Evolutionary conservation across 2,329 filamentous ascomycete genomes (phyloP).

Genomic region (Aspergillus thermomutatus): DNA sequence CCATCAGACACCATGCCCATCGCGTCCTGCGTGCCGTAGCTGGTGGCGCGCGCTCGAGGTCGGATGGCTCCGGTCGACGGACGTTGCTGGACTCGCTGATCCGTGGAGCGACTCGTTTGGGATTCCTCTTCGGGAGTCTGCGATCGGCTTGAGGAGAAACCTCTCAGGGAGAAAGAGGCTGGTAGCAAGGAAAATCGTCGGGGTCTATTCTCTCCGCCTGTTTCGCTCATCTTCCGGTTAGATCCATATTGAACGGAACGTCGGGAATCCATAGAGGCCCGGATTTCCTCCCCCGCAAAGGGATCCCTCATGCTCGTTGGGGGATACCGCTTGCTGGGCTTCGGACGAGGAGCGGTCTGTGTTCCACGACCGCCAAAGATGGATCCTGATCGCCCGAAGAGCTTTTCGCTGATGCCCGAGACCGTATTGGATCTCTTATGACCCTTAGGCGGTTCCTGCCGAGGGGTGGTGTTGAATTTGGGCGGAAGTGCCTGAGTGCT

Average conservation of each 20-base stretch:
- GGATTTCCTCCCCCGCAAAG: slow-evolving; percentile 57
- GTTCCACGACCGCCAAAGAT: slow-evolving; percentile 63
- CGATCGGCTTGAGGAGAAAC: slow-evolving; percentile 57
- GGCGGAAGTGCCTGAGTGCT: slow-evolving; percentile 56
- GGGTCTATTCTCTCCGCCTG: slow-evolving; percentile 58
- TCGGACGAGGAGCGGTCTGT: slow-evolving; percentile 41
- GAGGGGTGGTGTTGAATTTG: slow-evolving; percentile 57
- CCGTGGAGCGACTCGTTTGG: slow-evolving; percentile 35
- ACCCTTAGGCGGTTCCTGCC: slow-evolving; percentile 43
- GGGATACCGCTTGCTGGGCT: slow-evolving; percentile 68
- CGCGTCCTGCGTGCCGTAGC: slow-evolving; percentile 31
- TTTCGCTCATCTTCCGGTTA: slow-evolving; percentile 68
- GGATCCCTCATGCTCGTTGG: slow-evolving; percentile 85
- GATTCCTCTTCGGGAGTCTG: slow-evolving; percentile 45
- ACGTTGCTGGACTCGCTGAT: slow-evolving; percentile 26
- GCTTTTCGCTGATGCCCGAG: slow-evolving; percentile 75
- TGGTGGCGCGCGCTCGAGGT: slow-evolving; percentile 27
- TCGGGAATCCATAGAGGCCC: slow-evolving; percentile 70
- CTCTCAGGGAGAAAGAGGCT: slow-evolving; percentile 61
- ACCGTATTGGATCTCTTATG: slow-evolving; percentile 73
- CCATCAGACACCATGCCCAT: slow-evolving; percentile 28
- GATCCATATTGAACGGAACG: slow-evolving; percentile 69
- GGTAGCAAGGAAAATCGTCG: slow-evolving; percentile 71
- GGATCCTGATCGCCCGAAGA: slow-evolving; percentile 80
- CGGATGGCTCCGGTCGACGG: slow-evolving; percentile 35